Evolutionary conservation across 2,329 filamentous ascomycete species (phyloP).

Genomic region (Penicillium sp.): DNA sequence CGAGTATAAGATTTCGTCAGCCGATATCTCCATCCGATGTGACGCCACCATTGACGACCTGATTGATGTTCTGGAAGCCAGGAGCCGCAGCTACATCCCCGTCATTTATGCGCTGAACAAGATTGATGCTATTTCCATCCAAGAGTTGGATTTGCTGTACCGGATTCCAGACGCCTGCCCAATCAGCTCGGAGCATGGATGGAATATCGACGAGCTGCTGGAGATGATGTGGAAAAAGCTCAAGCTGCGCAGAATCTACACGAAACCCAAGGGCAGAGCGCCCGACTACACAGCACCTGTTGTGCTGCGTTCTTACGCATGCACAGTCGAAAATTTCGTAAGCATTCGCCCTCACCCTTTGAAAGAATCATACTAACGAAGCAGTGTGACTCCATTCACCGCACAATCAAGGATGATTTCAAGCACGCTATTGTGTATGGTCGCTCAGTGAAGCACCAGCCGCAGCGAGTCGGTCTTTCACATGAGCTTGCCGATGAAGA

Average conservation of each 20-base stretch:
- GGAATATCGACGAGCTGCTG: conserved; percentile 95
- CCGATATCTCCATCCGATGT: conserved; percentile 94
- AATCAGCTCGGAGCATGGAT: conserved; percentile 93
- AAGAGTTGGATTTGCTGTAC: conserved; percentile 92
- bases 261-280: conserved; percentile 90
- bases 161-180: conserved; percentile 93
- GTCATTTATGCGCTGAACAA: conserved; percentile 99
- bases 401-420: conserved; percentile 91
- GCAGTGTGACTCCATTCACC: conserved; percentile 93
- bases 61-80: conserved; percentile 91
- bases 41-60: conserved; percentile 95
- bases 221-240: conserved; percentile 99
- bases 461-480: conserved; percentile 80
- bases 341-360: conserved; percentile 36
- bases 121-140: conserved; percentile 95
- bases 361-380: conserved; percentile 15
- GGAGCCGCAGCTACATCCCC: conserved; percentile 92
- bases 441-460: conserved; percentile 96
- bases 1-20: conserved; percentile 93
- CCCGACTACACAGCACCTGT: conserved; percentile 90
- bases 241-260: conserved; percentile 84
- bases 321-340: conserved; percentile 95
- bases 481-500: conserved; percentile 95
- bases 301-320: conserved; percentile 70
- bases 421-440: conserved; percentile 93